Percentiles rank a stretch among this genome's conserved stretches.
These are phyloP conservation scores for Circinella umbellata DNA, from an alignment of 371 early-diverging fungal species.

Conservation along the genomic window DNA sequence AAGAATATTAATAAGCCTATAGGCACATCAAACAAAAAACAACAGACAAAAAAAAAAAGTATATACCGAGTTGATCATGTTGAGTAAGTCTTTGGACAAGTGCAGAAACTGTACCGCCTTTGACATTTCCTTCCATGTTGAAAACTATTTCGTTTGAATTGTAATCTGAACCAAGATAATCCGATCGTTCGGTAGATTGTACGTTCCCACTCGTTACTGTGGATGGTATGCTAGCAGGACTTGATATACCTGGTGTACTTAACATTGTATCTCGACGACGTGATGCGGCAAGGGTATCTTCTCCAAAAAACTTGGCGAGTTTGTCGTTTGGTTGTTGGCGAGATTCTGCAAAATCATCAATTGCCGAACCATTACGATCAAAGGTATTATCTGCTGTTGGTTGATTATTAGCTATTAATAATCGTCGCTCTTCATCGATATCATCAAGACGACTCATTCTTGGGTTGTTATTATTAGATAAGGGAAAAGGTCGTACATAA, in stretches of 20 bases:
- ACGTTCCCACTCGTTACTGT: not conserved
- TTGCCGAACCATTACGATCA: not conserved
- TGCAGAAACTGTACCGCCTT: constrained; percentile 85
- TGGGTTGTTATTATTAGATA: not conserved
- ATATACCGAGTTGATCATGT: constrained; percentile 76
- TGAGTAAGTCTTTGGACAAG: constrained; percentile 88
- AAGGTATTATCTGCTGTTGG: not conserved
- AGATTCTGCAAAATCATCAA: constrained; percentile 5
- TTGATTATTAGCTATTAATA: not conserved
- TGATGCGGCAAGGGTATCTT: constrained; percentile 52
- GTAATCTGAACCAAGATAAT: constrained; percentile 80
- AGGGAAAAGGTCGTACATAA: not conserved
- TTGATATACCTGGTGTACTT: constrained; percentile 12
- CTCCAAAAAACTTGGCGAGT: constrained; percentile 72
- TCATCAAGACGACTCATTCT: constrained; percentile 11
- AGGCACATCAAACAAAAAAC: not conserved
- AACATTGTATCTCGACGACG: constrained; percentile 39
- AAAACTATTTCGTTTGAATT: constrained; percentile 73
- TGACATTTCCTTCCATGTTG: constrained; percentile 86
- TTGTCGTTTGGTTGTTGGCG: constrained; percentile 41
- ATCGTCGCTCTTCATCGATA: constrained; percentile 17
- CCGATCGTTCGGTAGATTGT: constrained; percentile 37
- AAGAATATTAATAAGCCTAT: not conserved
- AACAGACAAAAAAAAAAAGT: not conserved
- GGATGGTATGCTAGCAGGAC: constrained; percentile 6